Evolutionary conservation across 441 rosid species (phyloP), one percentile per base, ranked within the genome.

Genomic region (Pelargonium citronellum): DNA sequence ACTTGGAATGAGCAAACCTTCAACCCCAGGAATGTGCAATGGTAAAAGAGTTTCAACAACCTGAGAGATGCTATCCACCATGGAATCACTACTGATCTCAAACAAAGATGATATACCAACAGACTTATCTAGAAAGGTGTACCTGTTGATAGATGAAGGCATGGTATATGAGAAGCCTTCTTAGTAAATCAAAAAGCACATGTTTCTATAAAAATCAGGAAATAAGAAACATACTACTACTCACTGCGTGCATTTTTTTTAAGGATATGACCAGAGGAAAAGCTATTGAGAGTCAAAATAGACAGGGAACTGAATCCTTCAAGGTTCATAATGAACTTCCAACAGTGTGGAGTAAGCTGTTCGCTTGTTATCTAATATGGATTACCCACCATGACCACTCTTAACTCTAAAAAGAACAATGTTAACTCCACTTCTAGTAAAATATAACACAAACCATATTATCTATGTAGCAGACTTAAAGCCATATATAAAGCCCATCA

Each of bases 41-140:
- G 87, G 89, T 22, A 65, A 69, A 62, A 16, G 80, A 73, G 96
- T 89, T 82, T 85, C 92, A 81, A 95, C 96, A 78, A 83, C 78
- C 69, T 89, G 92, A 65, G 85, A 83, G 73, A 64, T 71, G 69
- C 70, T 79, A 80, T 85, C 95, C 62, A 80, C 72, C 79, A 81
- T 69, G 71, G 90, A 83, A 69, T 77, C 89, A 58, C 79, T 79
- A 39, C 83, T 80, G 77, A 87, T 74, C 83, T 95, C 92, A 82
- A 88, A 86, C 79, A 86, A 78, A 60, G 97, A 82, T 34, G 98
- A 88, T 79, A 92, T 68, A 68, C 99, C 99, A 11, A 89, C 87
- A 67, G 95, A 92, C 80, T 86, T 92, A 79, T 91, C 89, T 80
- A 95, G 83, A 81, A 89, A 95, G 78, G 83, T 92, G 80, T 83